Percentiles rank a stretch among this genome's conserved stretches.
phyloP scores from a whole-genome alignment of 2,329 filamentous ascomycete species.

The Myrmaecium sp. region DNA sequence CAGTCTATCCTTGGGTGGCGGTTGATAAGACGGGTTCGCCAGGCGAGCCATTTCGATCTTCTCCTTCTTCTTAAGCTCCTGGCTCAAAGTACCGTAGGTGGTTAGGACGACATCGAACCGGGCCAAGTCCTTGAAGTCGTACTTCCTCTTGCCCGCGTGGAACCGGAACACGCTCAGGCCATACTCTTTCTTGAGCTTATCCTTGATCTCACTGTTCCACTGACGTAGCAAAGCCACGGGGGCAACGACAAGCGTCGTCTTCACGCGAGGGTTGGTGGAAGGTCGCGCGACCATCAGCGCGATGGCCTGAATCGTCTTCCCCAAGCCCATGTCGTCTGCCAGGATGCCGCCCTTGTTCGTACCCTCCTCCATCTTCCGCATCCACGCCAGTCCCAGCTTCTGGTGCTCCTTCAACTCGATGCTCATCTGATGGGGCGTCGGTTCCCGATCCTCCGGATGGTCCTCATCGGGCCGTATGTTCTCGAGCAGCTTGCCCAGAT shows the following conservation, averaged over 20 bases:
- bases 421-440: constrained; percentile 51
- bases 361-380: constrained; percentile 56
- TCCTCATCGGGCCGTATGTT: constrained; percentile 19
- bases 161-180: constrained; percentile 50
- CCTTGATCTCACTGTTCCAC: constrained; percentile 65
- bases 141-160: constrained; percentile 42
- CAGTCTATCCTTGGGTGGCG: background rate
- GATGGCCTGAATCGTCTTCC: constrained; percentile 71
- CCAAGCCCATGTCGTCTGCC: constrained; percentile 72
- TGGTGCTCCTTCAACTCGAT: constrained; percentile 66
- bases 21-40: background rate
- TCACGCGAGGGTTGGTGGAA: constrained; percentile 37
- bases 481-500: constrained; percentile 15
- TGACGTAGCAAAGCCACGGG: constrained; percentile 68
- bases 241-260: constrained; percentile 70
- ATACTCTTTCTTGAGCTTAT: constrained; percentile 45
- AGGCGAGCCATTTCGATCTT: constrained; percentile 31
- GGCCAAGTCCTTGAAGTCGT: constrained; percentile 41
- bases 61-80: constrained; percentile 47
- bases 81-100: constrained; percentile 55
- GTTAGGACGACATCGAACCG: constrained; percentile 61
- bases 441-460: constrained; percentile 40
- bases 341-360: constrained; percentile 46
- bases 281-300: constrained; percentile 55
- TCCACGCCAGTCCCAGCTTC: constrained; percentile 59